Evolutionary conservation across 2,329 filamentous ascomycete genomes (phyloP), one percentile per base, ranked within the genome.

Genomic region (Leptographium flavum): DNA sequence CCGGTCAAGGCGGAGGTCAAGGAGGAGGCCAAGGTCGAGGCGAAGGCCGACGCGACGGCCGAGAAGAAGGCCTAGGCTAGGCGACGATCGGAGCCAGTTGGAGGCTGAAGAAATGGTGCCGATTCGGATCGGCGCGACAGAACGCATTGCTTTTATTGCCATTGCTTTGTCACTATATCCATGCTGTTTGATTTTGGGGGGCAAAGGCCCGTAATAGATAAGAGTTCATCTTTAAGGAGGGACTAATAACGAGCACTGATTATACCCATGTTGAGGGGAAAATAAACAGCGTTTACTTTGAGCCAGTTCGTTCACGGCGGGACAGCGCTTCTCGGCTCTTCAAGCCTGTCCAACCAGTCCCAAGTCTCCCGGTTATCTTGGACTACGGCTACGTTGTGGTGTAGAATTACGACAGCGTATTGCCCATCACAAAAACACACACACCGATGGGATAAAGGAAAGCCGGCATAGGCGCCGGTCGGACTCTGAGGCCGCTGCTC

Each of bases 401-500:
- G n/a, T n/a, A n/a, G n/a, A n/a, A n/a, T n/a, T n/a, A n/a, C n/a
- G n/a, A n/a, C n/a, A n/a, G n/a, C n/a, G n/a, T n/a, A n/a, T n/a
- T n/a, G n/a, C n/a, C n/a, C 11, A 23, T 37, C 35, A 37, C 21
- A 37, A 6, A 15, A 11, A 37, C 13, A 32, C 14, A 13, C 19
- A 21, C 11, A 21, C 22, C 22, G 27, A 28, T 4, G n/a, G 15
- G 23, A 36, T 43, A 47, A 43, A 47, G 60, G 59, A 62, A 76
- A 79, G 76, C 76, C 76, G 77, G 77, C 76, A 74, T 65, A 25
- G 56, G 59, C 60, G 76, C 77, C 77, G 76, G 76, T 81, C 77
- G 77, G 77, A 74, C 77, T 81, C 76, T 80, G 63, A 78, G 76
- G 77, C 77, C 77, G 77, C 64, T 68, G 74, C 76, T 74, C 66